Percentiles rank a stretch among this genome's conserved stretches.
These are phyloP conservation scores for Salvia hispanica DNA, from an alignment of 257 asterid species.

Conservation along the genomic window DNA sequence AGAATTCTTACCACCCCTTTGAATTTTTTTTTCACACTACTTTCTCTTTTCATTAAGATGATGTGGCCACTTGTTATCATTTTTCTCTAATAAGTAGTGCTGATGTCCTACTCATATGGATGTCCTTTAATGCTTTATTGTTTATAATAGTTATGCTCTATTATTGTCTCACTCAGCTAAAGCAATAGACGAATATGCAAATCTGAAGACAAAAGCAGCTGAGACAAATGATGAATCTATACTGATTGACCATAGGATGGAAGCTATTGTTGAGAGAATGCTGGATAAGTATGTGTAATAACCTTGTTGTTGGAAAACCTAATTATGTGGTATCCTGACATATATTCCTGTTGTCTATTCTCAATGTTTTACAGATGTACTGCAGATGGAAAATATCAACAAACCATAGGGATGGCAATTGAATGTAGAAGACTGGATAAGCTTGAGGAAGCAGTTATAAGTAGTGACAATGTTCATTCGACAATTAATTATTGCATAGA, in stretches of 20 bases:
- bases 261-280: slow-evolving; percentile 94
- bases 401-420: slow-evolving; percentile 89
- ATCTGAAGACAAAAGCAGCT: slow-evolving; percentile 75
- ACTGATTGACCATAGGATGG: slow-evolving; percentile 76
- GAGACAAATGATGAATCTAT: slow-evolving; percentile 64
- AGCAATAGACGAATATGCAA: slow-evolving; percentile 92
- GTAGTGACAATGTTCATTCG: slow-evolving; percentile 75
- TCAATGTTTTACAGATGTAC: slow-evolving; percentile 60
- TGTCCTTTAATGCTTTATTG: slow-evolving; percentile 3
- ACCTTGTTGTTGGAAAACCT: slow-evolving; percentile 1
- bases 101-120: slow-evolving; percentile 15
- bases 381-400: slow-evolving; percentile 78
- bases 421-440: slow-evolving; percentile 93
- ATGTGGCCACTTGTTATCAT: not conserved
- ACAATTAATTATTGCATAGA: slow-evolving; percentile 80
- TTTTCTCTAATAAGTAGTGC: not conserved
- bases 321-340: slow-evolving; percentile 12
- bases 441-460: slow-evolving; percentile 78
- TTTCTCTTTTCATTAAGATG: slow-evolving; percentile 10
- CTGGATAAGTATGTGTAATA: slow-evolving; percentile 75
- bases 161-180: slow-evolving; percentile 57
- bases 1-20: slow-evolving; percentile 23
- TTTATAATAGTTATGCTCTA: slow-evolving; percentile 15
- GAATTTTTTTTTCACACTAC: not conserved
- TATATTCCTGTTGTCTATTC: slow-evolving; percentile 14